Evolutionary conservation across 805 yeast genomes (phyloP).

Genomic region (Saturnispora bothae): DNA sequence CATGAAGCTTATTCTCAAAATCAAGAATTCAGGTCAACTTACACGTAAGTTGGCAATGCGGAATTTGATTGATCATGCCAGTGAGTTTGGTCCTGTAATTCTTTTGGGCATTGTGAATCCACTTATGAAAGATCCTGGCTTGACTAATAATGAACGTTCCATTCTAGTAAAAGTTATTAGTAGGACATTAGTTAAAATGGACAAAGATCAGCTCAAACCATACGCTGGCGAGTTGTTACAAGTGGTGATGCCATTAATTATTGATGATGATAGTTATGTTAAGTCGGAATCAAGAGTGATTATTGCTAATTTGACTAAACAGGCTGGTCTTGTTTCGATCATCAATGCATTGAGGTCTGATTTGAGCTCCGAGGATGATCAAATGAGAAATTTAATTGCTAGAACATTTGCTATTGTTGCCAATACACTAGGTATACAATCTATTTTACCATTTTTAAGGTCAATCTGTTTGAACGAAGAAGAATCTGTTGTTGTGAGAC

Average conservation of each 20-base stretch:
- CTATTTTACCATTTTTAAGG: constrained; percentile 65
- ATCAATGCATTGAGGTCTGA: constrained; percentile 74
- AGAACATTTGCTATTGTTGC: constrained; percentile 79
- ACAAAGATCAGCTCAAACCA: constrained; percentile 56
- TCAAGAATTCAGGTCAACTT: constrained; percentile 70
- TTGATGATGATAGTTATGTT: constrained; percentile 69
- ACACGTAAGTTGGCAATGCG: constrained; percentile 62
- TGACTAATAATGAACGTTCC: constrained; percentile 80
- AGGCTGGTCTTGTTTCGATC: constrained; percentile 75
- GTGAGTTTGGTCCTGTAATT: constrained; percentile 55
- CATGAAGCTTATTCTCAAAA: constrained; percentile 50
- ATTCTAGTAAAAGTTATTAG: constrained; percentile 67
- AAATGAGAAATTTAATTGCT: constrained; percentile 64
- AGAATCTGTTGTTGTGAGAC: constrained; percentile 65
- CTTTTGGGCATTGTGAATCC: constrained; percentile 70
- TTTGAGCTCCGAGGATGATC: constrained; percentile 74
- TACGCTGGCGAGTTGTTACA: constrained; percentile 60
- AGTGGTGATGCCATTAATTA: constrained; percentile 68
- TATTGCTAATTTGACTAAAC: constrained; percentile 60
- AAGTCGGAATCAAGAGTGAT: constrained; percentile 74
- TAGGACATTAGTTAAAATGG: constrained; percentile 56
- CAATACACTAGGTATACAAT: constrained; percentile 61
- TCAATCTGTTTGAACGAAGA: constrained; percentile 72
- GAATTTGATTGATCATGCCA: constrained; percentile 52
- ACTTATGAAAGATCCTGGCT: constrained; percentile 53